Percentiles rank a stretch among this genome's conserved stretches.
Conservation (phyloP, 1,284 basidiomycete genomes). For the Cerrena zonata region DNA sequence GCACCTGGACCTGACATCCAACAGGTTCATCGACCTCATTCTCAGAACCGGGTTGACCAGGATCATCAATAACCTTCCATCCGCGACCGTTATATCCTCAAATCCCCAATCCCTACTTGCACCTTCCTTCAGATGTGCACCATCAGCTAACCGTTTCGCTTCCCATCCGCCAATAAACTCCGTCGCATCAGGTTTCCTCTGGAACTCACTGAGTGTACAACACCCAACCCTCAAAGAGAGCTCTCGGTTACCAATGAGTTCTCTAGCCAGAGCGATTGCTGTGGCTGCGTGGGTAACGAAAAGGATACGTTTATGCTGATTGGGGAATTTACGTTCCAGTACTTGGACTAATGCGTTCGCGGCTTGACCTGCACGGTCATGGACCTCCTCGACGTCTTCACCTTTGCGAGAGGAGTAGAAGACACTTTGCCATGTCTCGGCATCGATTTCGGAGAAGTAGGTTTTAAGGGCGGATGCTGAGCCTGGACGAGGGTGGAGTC, state of each 20-base stretch:
- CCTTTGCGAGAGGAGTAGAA: conserved; percentile 70
- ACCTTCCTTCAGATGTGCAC: conserved; percentile 55
- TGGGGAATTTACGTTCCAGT: conserved; percentile 39
- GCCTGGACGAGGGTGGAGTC: conserved; percentile 67
- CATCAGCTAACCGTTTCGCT: conserved; percentile 44
- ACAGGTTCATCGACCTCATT: conserved; percentile 48
- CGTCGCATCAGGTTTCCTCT: conserved; percentile 24
- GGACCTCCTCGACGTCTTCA: conserved; percentile 60
- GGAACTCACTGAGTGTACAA: conserved; percentile 57
- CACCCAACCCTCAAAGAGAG: conserved; percentile 60
- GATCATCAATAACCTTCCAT: conserved; percentile 57
- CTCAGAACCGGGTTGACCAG: conserved; percentile 58
- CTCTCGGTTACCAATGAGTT: conserved; percentile 47
- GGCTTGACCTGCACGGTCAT: conserved; percentile 53
- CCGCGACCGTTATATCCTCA: conserved; percentile 55
- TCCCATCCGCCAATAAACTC: conserved; percentile 41
- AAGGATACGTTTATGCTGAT: conserved; percentile 47
- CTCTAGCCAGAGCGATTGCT: conserved; percentile 62
- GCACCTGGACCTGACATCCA: conserved; percentile 43
- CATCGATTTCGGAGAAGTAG: conserved; percentile 59
- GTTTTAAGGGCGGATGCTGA: conserved; percentile 43
- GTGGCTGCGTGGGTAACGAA: conserved; percentile 79
- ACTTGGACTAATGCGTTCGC: conserved; percentile 48
- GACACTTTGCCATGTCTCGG: conserved; percentile 54
- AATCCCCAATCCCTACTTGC: conserved; percentile 75